Evolutionary conservation across 805 yeast species (phyloP).

Genomic region (Starmerella ratchasimensis): DNA sequence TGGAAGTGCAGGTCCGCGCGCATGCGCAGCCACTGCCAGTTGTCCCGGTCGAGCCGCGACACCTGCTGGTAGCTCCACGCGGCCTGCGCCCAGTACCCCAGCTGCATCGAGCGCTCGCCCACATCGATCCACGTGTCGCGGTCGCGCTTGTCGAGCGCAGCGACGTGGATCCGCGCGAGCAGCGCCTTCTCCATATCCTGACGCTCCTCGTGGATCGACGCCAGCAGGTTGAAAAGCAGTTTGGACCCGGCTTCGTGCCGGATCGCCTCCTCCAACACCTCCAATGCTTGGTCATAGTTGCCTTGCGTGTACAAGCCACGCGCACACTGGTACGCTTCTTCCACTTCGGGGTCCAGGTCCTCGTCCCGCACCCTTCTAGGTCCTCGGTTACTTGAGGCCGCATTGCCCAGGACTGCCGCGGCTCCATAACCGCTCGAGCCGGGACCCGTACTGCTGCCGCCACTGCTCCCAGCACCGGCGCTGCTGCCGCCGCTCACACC

Average conservation of each 20-base stretch:
- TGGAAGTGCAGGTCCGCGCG: slow-evolving; percentile 36
- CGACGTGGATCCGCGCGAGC: slow-evolving; percentile 34
- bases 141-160: slow-evolving; percentile 58
- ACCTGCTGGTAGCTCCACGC: slow-evolving; percentile 61
- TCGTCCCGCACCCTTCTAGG: slow-evolving; percentile 16
- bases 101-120: slow-evolving; percentile 66
- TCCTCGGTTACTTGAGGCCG: too few relatives aligned
- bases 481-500: neutral
- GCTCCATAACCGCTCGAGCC: neutral
- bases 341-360: slow-evolving; percentile 19
- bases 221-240: slow-evolving; percentile 24
- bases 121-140: slow-evolving; percentile 75
- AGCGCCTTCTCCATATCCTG: slow-evolving; percentile 27
- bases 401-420: too few relatives aligned
- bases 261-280: slow-evolving; percentile 24
- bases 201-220: slow-evolving; percentile 37
- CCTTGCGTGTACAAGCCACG: slow-evolving; percentile 16
- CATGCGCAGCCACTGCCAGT: slow-evolving; percentile 62
- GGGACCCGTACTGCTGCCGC: too few relatives aligned
- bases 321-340: slow-evolving; percentile 18
- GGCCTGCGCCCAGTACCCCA: slow-evolving; percentile 48
- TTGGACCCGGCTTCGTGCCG: slow-evolving; percentile 22
- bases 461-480: neutral
- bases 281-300: slow-evolving; percentile 22
- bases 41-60: slow-evolving; percentile 69